Conservation (phyloP, 441 rosid species). For the Mallotus repandus region DNA sequence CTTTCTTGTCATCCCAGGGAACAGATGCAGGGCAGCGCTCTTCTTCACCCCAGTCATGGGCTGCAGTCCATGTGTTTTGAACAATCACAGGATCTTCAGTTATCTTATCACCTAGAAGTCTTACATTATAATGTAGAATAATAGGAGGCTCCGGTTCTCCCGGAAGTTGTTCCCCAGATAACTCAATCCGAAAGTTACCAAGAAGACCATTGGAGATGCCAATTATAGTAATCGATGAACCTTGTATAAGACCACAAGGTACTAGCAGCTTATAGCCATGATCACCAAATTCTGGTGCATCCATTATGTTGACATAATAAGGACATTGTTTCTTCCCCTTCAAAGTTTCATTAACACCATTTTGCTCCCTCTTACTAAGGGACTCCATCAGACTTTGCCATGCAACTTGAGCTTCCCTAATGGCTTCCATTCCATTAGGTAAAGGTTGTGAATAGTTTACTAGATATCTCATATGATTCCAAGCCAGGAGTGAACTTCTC, state of each 20-base stretch:
- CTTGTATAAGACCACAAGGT: constrained; percentile 92
- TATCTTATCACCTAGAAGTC: constrained; percentile 88
- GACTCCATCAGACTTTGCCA: constrained; percentile 75
- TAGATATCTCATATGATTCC: constrained; percentile 62
- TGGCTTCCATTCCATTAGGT: constrained; percentile 72
- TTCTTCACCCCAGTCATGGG: constrained; percentile 92
- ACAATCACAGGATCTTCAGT: constrained; percentile 95
- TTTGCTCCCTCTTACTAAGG: constrained; percentile 50
- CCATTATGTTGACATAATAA: constrained; percentile 69
- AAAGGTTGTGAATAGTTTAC: constrained; percentile 61
- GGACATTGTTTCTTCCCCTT: constrained; percentile 70
- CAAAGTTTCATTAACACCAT: constrained; percentile 43
- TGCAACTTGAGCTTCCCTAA: constrained; percentile 80
- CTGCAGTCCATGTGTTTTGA: constrained; percentile 87
- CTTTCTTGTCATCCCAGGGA: constrained; percentile 66
- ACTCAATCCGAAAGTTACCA: constrained; percentile 76
- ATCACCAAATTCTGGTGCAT: constrained; percentile 57
- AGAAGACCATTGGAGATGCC: constrained; percentile 84
- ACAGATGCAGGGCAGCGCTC: constrained; percentile 82
- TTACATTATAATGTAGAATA: constrained; percentile 81
- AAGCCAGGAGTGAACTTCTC: constrained; percentile 56
- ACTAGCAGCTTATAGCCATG: constrained; percentile 46
- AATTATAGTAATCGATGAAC: constrained; percentile 81
- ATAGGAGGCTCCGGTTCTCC: constrained; percentile 96
- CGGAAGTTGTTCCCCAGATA: constrained; percentile 81